Conservation (phyloP, 345 rosid species). For the Acer campestre region DNA sequence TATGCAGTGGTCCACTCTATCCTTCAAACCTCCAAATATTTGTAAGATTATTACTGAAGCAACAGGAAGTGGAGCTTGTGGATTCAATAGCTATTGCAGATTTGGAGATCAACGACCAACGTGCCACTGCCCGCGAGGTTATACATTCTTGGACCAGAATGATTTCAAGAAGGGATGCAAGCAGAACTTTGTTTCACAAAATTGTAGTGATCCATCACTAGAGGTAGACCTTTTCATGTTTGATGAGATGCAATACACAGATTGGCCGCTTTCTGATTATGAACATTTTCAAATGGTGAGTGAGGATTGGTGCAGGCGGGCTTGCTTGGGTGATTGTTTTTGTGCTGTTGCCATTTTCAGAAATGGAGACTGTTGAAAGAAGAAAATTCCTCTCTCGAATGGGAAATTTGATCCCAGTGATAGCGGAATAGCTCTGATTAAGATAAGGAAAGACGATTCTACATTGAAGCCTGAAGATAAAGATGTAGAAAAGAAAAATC, state of each 20-base stretch:
- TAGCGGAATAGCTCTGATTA: constrained; percentile 38
- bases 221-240: constrained; percentile 31
- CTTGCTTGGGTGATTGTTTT: constrained; percentile 57
- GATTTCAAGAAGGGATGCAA: constrained; percentile 45
- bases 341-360: constrained; percentile 49
- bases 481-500: constrained; percentile 13
- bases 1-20: constrained; percentile 28
- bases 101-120: constrained; percentile 40
- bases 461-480: constrained; percentile 6
- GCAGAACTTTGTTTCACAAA: constrained; percentile 35
- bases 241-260: constrained; percentile 18
- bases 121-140: constrained; percentile 52
- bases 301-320: constrained; percentile 44
- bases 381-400: constrained; percentile 47
- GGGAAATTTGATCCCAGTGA: constrained; percentile 24
- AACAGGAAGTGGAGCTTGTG: constrained; percentile 53
- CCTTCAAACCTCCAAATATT: constrained; percentile 40
- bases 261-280: constrained; percentile 47
- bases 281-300: constrained; percentile 9
- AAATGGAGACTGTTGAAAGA: constrained; percentile 43
- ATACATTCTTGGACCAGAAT: constrained; percentile 35
- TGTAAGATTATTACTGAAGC: constrained; percentile 23
- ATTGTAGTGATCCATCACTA: constrained; percentile 28
- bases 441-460: constrained; percentile 33
- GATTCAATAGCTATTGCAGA: constrained; percentile 54